Conservation (phyloP, 257 asterid genomes). For the Nicotiana knightiana region DNA sequence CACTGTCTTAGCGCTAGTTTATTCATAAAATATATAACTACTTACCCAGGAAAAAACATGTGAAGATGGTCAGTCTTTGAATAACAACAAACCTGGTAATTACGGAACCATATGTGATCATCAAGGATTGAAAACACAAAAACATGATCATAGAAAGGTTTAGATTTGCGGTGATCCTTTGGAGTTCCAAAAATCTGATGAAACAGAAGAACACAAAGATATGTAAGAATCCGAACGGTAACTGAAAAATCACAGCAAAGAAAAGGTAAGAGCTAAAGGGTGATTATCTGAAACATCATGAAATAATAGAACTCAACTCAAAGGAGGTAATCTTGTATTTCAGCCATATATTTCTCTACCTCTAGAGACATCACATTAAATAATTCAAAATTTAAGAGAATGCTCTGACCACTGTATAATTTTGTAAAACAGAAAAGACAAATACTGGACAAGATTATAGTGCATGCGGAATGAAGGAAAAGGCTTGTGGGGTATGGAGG, state of each 20-base stretch:
- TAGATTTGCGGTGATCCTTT: constrained; percentile 90
- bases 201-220: constrained; percentile 2
- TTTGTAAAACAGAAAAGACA: background rate
- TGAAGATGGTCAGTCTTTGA: no score
- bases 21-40: no score
- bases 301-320: background rate
- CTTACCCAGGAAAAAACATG: no score
- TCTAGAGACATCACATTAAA: background rate
- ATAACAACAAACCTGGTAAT: constrained; percentile 68
- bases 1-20: no score
- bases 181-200: constrained; percentile 86
- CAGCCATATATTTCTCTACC: background rate
- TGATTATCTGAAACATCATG: background rate
- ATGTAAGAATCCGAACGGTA: background rate
- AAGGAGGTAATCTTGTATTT: background rate
- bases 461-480: background rate
- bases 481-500: background rate
- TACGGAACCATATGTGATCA: constrained; percentile 93
- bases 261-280: background rate
- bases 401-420: background rate
- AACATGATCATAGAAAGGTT: constrained; percentile 87
- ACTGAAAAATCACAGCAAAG: background rate
- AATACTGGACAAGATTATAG: no score
- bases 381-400: background rate
- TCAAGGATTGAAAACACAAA: constrained; percentile 80